These are phyloP conservation scores for Ramaria sp. DNA, from an alignment of 768 basidiomycete species.

Conservation along the genomic window DNA sequence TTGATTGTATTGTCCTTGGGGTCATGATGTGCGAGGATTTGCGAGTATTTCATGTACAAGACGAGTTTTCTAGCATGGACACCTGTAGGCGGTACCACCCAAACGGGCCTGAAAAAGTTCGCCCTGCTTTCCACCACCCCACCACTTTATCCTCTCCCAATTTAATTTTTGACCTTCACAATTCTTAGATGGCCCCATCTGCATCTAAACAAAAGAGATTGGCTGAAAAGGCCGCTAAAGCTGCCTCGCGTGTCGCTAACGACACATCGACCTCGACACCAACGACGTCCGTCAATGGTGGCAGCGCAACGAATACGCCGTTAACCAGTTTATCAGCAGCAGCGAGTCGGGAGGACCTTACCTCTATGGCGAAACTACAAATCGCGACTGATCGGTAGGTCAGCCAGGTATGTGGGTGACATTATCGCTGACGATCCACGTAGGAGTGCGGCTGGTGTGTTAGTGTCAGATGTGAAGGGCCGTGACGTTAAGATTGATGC, in stretches of 20 bases:
- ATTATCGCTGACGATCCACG: conserved; percentile 11
- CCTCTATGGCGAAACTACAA: conserved; percentile 79
- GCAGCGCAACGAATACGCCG: conserved; percentile 61
- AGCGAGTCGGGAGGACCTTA: conserved; percentile 69
- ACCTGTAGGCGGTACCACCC: neutral
- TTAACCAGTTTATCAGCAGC: conserved; percentile 74
- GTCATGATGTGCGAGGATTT: too few species aligned
- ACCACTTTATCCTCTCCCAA: neutral
- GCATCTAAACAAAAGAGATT: conserved; percentile 87
- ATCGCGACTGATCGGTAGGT: conserved; percentile 81
- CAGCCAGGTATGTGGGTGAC: neutral
- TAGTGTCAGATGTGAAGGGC: conserved; percentile 84
- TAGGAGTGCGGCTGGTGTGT: conserved; percentile 85
- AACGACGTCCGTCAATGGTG: conserved; percentile 50
- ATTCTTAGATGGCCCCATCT: conserved; percentile 53
- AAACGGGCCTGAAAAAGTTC: neutral
- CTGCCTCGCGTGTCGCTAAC: conserved; percentile 33
- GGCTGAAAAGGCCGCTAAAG: conserved; percentile 87
- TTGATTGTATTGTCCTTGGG: too few species aligned
- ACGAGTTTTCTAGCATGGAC: too few species aligned
- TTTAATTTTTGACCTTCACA: neutral
- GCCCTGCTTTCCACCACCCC: neutral
- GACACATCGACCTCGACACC: conserved; percentile 45
- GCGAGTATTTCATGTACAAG: too few species aligned
- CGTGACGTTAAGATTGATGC: conserved; percentile 97